phyloP scores from a whole-genome alignment of 179 eudicot genomes.

The Pouteria campechiana region DNA sequence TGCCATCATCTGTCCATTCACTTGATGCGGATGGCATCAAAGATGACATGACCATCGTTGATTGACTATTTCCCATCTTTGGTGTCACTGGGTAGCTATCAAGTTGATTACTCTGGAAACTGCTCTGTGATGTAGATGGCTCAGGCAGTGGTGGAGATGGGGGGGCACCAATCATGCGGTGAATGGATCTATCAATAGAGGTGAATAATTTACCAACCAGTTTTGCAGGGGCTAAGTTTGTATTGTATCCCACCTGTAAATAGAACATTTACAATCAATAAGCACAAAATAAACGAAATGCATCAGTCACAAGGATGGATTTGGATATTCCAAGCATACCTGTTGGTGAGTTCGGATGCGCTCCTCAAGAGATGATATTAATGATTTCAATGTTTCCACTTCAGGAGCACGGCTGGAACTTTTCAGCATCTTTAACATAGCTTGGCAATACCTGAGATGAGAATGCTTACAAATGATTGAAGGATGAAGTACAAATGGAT shows the following conservation, averaged over 20 bases:
- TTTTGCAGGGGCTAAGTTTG: slow-evolving; percentile 70
- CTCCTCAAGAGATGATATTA: slow-evolving; percentile 68
- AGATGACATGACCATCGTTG: slow-evolving; percentile 71
- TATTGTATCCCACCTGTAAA: slow-evolving; percentile 73
- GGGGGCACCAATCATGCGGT: slow-evolving; percentile 86
- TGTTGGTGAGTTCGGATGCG: slow-evolving; percentile 80
- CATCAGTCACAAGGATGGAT: no score
- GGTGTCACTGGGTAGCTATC: slow-evolving; percentile 30
- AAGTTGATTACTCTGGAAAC: slow-evolving; percentile 37
- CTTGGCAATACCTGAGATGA: slow-evolving; percentile 87
- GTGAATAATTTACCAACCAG: slow-evolving; percentile 73
- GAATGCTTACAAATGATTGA: slow-evolving; percentile 7
- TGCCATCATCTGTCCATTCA: slow-evolving; percentile 48
- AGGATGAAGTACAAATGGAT: no score
- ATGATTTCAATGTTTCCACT: slow-evolving; percentile 51
- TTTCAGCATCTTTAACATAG: slow-evolving; percentile 51
- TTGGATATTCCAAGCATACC: no score
- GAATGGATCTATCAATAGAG: slow-evolving; percentile 82
- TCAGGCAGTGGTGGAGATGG: slow-evolving; percentile 88
- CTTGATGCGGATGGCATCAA: slow-evolving; percentile 59
- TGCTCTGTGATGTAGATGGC: slow-evolving; percentile 41
- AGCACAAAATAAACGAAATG: neutral
- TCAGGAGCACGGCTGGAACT: slow-evolving; percentile 74
- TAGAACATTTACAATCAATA: slow-evolving; percentile 1
- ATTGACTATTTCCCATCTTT: slow-evolving; percentile 56